These are phyloP conservation scores for Lupinus albus DNA, from an alignment of 306 rosid species.

Conservation along the genomic window DNA sequence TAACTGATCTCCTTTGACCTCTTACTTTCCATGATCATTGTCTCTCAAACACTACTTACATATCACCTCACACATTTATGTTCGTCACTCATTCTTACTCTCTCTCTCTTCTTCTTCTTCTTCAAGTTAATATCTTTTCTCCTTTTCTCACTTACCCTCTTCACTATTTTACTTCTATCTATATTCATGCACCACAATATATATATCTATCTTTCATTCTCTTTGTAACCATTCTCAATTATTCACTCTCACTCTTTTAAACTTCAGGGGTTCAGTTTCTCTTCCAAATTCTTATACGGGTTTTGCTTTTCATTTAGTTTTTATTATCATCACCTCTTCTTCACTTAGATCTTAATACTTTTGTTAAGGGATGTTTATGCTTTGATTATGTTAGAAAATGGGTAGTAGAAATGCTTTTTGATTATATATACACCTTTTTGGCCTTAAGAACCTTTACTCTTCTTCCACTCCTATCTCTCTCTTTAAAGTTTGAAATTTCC, in stretches of 20 bases:
- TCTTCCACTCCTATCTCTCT: conserved; percentile 54
- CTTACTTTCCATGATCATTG: conserved; percentile 45
- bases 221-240: conserved; percentile 26
- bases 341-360: conserved; percentile 54
- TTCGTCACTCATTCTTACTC: conserved; percentile 39
- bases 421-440: conserved; percentile 44
- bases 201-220: conserved; percentile 11
- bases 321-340: conserved; percentile 7
- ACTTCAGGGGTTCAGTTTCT: neutral
- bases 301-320: conserved; percentile 11
- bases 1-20: conserved; percentile 61
- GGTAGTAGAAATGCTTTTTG: conserved; percentile 45
- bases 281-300: conserved; percentile 41
- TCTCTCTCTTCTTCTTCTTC: neutral
- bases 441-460: conserved; percentile 43
- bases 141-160: conserved; percentile 29
- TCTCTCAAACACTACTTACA: conserved; percentile 45
- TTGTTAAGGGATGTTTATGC: conserved; percentile 50
- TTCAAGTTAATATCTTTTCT: conserved; percentile 11
- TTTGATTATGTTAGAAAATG: conserved; percentile 45
- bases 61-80: conserved; percentile 40
- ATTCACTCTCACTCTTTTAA: conserved; percentile 2
- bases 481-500: conserved; percentile 44
- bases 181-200: neutral
- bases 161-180: neutral